phyloP scores from a whole-genome alignment of 768 basidiomycete genomes.

The Lactarius evosmus region DNA sequence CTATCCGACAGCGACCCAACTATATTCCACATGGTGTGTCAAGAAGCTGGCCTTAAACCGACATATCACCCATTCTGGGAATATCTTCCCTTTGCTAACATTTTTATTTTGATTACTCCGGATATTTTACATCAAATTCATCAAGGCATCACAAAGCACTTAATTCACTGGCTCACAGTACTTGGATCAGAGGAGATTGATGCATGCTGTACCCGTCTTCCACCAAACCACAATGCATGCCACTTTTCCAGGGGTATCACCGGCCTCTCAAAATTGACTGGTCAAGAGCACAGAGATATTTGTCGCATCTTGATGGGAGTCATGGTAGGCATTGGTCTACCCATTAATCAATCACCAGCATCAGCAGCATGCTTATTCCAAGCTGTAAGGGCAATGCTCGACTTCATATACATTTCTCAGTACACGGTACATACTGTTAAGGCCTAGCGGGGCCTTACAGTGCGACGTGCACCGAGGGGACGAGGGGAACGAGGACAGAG shows the following conservation, averaged over 20 bases:
- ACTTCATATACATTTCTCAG: too few relatives aligned
- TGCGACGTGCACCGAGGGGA: too few relatives aligned
- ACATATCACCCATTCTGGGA: too few relatives aligned
- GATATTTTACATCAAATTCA: neutral
- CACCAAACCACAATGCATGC: conserved; percentile 29
- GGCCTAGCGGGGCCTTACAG: too few relatives aligned
- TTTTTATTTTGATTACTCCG: neutral
- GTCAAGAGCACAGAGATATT: conserved; percentile 31
- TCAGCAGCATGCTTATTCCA: neutral
- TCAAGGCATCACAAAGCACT: neutral
- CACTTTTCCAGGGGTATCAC: conserved; percentile 31
- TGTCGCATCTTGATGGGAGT: neutral
- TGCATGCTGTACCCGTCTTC: conserved; percentile 27
- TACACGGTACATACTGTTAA: conserved; percentile 13
- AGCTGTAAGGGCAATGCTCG: neutral
- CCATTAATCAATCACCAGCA: neutral
- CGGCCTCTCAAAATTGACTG: conserved; percentile 26
- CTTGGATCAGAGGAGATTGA: conserved; percentile 24
- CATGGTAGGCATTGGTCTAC: neutral
- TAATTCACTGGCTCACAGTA: neutral
- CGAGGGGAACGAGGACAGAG: too few relatives aligned
- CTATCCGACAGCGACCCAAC: too few relatives aligned
- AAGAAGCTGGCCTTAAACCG: too few relatives aligned
- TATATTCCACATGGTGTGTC: too few relatives aligned
- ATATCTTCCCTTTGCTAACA: too few relatives aligned